Percentiles rank a stretch among this genome's conserved stretches.
Evolutionary conservation across 2,329 filamentous ascomycete species (phyloP).

Genomic region (Myriosclerotinia scirpicola): DNA sequence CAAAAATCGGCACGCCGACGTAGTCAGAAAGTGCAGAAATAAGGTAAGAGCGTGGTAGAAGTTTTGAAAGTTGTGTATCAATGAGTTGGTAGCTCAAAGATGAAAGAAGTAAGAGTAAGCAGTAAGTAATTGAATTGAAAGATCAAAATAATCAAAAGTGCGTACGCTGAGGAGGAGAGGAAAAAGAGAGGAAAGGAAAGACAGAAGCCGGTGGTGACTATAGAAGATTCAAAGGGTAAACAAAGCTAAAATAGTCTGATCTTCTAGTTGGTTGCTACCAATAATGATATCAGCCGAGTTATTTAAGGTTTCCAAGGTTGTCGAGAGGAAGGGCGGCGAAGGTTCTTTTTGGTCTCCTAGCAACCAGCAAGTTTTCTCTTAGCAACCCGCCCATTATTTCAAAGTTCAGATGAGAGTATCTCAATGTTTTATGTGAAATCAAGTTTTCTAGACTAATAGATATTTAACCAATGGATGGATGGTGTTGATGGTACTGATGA

Average conservation of each 20-base stretch:
- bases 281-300: background rate
- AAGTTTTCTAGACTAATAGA: background rate
- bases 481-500: background rate
- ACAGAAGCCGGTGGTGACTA: background rate
- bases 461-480: background rate
- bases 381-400: background rate
- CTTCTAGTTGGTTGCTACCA: background rate
- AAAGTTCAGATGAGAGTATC: background rate
- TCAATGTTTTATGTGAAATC: background rate
- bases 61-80: background rate
- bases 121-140: background rate
- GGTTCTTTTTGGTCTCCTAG: background rate
- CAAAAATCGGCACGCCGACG: constrained; percentile 23
- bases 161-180: background rate
- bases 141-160: constrained; percentile 9
- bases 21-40: background rate
- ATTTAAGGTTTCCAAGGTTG: background rate
- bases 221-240: background rate
- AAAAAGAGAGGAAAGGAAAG: background rate
- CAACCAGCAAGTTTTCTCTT: background rate
- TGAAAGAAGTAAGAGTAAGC: constrained; percentile 8
- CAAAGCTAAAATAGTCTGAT: background rate
- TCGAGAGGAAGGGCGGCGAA: too few species aligned
- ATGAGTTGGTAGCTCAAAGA: constrained; percentile 23
- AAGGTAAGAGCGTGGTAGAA: background rate